Base-by-base conservation (phyloP, 1,284 basidiomycete species). In the Mrakiaceae sp. region DNA sequence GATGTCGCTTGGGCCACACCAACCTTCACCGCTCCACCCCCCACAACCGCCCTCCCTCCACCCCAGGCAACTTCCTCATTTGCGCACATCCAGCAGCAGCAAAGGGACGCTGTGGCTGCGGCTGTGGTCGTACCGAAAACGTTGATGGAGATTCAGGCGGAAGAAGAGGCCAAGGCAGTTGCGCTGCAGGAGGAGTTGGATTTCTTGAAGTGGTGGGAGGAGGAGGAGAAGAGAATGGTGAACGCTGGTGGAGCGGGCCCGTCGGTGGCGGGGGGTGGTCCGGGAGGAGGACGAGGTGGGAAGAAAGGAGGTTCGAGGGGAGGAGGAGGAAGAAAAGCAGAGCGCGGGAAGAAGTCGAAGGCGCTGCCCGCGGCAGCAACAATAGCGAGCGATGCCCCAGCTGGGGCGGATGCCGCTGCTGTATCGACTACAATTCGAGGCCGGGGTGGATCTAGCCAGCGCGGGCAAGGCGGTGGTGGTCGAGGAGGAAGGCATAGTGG, bases 191-290 rank as follows among this genome's bases (percentile, higher is more conserved):
- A 79, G 48, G 90, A 92, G 74, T 83, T 79, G 2, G 87, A 88
- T 64, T 94, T 93, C 72, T 74, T 92, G 74, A 81, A 79, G 68
- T 93, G 90, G 90, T 93, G 90, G 90, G 79, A 82, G 1, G 84
- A 81, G 5, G 90, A 93, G 73, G 87, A 92, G 75, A 84, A 83
- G 67, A 79, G 87, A 10, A 74, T 87, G 9, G 78, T 77, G 62
- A 52, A 43, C 3, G 63, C 56, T 27, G 2, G 27, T 27, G 27
- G 27, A 27, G 27, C 27, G 27, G 27, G 27, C 27, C 27, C 27
- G 27, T 27, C 27, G 10, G 50, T 50, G 46, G 58, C 50, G n/a
- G 60, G 27, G 12, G 60, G 12, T 42, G 3, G 44, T 44, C 4
- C 40, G 9, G 11, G 44, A 1, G 44, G n/a, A 4, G 52, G 49